Evolutionary conservation across 2,329 filamentous ascomycete species (phyloP).

Genomic region (Fusarium napiforme): DNA sequence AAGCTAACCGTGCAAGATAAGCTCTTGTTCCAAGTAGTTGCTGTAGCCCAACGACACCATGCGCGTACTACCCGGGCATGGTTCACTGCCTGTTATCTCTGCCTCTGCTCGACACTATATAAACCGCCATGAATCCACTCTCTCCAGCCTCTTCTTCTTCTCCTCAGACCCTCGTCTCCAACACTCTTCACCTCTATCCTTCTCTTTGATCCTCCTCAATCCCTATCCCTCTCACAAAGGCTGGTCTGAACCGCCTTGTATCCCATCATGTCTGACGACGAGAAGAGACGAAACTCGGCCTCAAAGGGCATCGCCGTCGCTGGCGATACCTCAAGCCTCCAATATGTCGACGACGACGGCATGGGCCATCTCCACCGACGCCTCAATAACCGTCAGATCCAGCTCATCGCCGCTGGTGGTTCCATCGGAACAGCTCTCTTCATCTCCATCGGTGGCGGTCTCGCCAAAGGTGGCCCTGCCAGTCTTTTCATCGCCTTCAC

Average conservation of each 20-base stretch:
- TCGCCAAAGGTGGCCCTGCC: constrained; percentile 30
- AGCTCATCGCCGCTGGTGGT: constrained; percentile 45
- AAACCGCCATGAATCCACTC: constrained; percentile 15
- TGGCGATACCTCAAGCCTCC: constrained; percentile 17
- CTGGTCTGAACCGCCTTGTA: not conserved
- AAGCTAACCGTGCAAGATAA: constrained; percentile 7
- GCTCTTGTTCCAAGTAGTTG: not conserved
- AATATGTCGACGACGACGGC: not conserved
- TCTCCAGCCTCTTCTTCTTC: not conserved
- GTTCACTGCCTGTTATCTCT: constrained; percentile 11
- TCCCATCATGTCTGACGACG: constrained; percentile 31
- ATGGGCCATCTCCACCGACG: constrained; percentile 36
- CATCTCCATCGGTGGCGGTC: constrained; percentile 38
- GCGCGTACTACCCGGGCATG: not conserved
- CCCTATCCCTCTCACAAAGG: not conserved
- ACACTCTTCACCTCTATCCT: not conserved
- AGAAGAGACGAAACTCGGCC: constrained; percentile 20
- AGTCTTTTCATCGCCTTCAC: constrained; percentile 27
- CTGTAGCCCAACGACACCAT: constrained; percentile 4
- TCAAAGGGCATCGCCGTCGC: constrained; percentile 10
- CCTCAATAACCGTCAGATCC: constrained; percentile 36
- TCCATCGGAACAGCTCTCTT: constrained; percentile 37
- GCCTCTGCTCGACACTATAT: constrained; percentile 19
- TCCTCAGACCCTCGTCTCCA: constrained; percentile 3
- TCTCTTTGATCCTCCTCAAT: not conserved